Conservation (phyloP, 345 rosid species). For the Litchi chinensis region DNA sequence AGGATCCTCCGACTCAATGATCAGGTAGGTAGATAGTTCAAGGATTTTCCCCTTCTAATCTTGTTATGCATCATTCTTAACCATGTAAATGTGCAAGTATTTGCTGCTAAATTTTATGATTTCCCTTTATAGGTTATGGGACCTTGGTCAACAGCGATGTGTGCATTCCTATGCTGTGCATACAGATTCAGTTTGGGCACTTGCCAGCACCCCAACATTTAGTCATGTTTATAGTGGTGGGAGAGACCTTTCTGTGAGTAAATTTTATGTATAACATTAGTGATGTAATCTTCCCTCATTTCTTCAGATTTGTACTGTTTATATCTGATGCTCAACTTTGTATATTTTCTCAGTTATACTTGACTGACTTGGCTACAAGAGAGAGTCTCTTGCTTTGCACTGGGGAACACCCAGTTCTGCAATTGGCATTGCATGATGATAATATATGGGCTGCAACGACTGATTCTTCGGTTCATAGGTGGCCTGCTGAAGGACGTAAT, state of each 20-base stretch:
- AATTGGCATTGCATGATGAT: slow-evolving; percentile 88
- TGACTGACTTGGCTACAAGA: slow-evolving; percentile 94
- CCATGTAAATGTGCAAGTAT: slow-evolving; percentile 11
- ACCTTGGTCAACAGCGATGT: slow-evolving; percentile 99
- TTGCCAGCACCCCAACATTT: slow-evolving; percentile 93
- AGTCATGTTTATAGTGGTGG: slow-evolving; percentile 99
- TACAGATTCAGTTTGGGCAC: slow-evolving; percentile 99
- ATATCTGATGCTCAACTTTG: slow-evolving; percentile 21
- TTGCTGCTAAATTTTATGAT: slow-evolving; percentile 33
- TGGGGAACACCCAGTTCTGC: slow-evolving; percentile 86
- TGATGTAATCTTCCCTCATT: slow-evolving; percentile 3
- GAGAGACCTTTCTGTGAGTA: slow-evolving; percentile 95
- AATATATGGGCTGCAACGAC: slow-evolving; percentile 95
- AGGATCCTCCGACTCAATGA: slow-evolving; percentile 99
- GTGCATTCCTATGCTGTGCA: slow-evolving; percentile 99
- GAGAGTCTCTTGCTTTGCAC: slow-evolving; percentile 94
- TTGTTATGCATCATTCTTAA: slow-evolving; percentile 15
- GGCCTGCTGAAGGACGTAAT: slow-evolving; percentile 89
- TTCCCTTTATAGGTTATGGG: slow-evolving; percentile 75
- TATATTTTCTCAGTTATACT: slow-evolving; percentile 66
- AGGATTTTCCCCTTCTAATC: slow-evolving; percentile 17
- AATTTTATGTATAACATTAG: slow-evolving; percentile 5
- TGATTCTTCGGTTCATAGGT: slow-evolving; percentile 83
- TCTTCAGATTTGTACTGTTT: slow-evolving; percentile 8
- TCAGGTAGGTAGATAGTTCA: slow-evolving; percentile 83